These are phyloP conservation scores for Medicago arabica DNA, from an alignment of 306 rosid species.

Conservation along the genomic window DNA sequence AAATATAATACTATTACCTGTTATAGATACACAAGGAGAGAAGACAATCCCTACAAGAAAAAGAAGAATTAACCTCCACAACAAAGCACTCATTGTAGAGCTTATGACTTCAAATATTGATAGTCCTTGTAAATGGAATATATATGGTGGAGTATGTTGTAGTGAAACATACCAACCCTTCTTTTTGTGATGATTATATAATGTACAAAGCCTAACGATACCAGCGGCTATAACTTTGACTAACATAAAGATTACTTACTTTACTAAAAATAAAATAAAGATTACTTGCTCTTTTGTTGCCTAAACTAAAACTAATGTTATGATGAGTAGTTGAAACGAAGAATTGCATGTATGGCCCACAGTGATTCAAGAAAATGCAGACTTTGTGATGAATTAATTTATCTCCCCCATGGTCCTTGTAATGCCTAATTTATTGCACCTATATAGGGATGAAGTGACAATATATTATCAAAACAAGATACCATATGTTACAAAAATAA, in stretches of 20 bases:
- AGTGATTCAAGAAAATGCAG: conserved; percentile 55
- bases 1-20: conserved; percentile 41
- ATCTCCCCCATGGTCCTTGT: background rate
- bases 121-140: too few species aligned
- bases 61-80: conserved; percentile 30
- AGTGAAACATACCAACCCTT: conserved; percentile 7
- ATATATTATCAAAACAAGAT: too few species aligned
- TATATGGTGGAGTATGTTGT: background rate
- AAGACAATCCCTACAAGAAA: conserved; percentile 51
- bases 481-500: too few species aligned
- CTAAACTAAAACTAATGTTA: background rate
- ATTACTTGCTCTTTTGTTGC: conserved; percentile 14
- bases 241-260: conserved; percentile 39
- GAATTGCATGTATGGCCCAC: conserved; percentile 14
- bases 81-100: conserved; percentile 35
- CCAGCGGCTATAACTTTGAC: conserved; percentile 27
- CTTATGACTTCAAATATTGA: background rate
- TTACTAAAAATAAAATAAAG: background rate
- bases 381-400: conserved; percentile 38
- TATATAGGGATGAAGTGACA: background rate
- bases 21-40: conserved; percentile 49
- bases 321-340: background rate
- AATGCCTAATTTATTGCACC: conserved; percentile 8
- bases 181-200: conserved; percentile 18
- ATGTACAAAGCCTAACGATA: conserved; percentile 1